These are phyloP conservation scores for Pichia kluyveri DNA, from an alignment of 805 yeast genomes.

Conservation along the genomic window DNA sequence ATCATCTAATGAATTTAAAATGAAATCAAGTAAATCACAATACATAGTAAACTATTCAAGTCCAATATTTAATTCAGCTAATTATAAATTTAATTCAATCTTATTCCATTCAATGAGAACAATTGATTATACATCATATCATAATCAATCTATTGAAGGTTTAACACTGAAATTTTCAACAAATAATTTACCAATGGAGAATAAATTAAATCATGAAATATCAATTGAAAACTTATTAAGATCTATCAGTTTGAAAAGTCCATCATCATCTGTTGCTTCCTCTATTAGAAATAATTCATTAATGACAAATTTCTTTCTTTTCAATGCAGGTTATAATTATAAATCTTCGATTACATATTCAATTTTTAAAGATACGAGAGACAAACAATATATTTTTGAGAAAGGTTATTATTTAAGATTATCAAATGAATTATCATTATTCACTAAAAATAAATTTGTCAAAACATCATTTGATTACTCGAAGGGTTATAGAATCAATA, in stretches of 20 bases:
- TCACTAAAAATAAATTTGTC: conserved; percentile 27
- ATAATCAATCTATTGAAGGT: conserved; percentile 37
- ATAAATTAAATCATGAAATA: conserved; percentile 37
- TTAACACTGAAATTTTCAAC: conserved; percentile 33
- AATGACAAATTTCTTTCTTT: conserved; percentile 24
- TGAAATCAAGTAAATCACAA: conserved; percentile 37
- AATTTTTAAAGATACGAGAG: conserved; percentile 35
- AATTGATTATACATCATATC: conserved; percentile 38
- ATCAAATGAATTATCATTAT: conserved; percentile 18
- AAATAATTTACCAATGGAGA: conserved; percentile 22
- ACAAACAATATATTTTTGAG: conserved; percentile 34
- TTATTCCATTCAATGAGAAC: conserved; percentile 35
- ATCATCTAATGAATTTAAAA: conserved; percentile 36
- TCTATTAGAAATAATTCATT: conserved; percentile 23
- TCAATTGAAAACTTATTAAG: conserved; percentile 35
- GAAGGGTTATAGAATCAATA: conserved; percentile 19
- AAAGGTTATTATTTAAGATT: conserved; percentile 30
- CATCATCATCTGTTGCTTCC: background rate
- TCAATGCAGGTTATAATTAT: conserved; percentile 36
- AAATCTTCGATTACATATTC: conserved; percentile 37
- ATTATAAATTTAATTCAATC: conserved; percentile 31
- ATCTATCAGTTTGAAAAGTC: conserved; percentile 23
- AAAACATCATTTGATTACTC: conserved; percentile 35
- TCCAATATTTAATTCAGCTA: conserved; percentile 36
- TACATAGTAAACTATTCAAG: conserved; percentile 38